Evolutionary conservation across 139 green algal genomes (phyloP).

Genomic region (Micromonas pusilla): DNA sequence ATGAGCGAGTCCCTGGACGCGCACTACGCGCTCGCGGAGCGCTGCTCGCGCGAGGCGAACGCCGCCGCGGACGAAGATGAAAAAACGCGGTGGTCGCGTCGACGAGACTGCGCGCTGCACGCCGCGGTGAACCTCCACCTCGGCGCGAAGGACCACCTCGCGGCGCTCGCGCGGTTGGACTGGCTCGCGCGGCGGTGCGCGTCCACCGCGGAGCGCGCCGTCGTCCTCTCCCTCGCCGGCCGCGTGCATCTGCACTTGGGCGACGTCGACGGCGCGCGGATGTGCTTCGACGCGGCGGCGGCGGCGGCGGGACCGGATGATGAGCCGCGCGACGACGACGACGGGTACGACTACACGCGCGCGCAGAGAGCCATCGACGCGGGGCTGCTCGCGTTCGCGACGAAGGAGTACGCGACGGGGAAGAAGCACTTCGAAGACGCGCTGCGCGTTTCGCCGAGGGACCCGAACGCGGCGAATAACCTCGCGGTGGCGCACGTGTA

Average conservation of each 20-base stretch:
- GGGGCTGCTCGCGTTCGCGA: too few relatives aligned
- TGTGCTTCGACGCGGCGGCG: background rate
- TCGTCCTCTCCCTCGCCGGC: background rate
- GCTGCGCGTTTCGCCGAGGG: background rate
- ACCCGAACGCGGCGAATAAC: background rate
- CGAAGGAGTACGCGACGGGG: too few relatives aligned
- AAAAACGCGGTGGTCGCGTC: background rate
- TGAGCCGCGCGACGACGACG: background rate
- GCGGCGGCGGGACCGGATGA: background rate
- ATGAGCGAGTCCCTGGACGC: too few relatives aligned
- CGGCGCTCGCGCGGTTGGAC: background rate
- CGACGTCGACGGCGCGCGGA: background rate
- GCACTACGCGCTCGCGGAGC: background rate
- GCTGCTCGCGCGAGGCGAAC: background rate
- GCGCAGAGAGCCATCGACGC: too few relatives aligned
- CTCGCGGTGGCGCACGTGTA: background rate
- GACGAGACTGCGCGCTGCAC: background rate
- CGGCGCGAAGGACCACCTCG: background rate
- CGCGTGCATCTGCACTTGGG: background rate
- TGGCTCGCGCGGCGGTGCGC: background rate
- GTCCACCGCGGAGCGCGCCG: too few relatives aligned
- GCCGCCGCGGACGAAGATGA: background rate
- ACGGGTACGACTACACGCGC: too few relatives aligned
- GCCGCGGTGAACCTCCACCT: background rate
- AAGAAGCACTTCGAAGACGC: background rate